Percentiles rank a stretch among this genome's conserved stretches.
These are phyloP conservation scores for Platanthera zijinensis DNA, from an alignment of 106 monocot species.

Conservation along the genomic window DNA sequence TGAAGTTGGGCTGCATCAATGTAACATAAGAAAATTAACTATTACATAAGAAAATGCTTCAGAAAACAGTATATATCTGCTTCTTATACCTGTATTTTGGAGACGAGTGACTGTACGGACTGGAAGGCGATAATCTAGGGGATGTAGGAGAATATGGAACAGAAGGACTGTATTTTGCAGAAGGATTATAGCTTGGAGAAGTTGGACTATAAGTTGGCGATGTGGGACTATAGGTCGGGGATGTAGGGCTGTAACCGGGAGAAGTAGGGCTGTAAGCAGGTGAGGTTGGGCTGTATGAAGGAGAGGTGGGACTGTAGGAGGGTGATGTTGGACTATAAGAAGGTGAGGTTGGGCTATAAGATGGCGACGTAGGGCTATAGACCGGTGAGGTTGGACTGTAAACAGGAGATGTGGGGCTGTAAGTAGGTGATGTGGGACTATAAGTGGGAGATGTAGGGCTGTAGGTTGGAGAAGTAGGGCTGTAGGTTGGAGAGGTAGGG, in stretches of 20 bases:
- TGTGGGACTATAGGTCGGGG: conserved; percentile 85
- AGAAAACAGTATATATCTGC: background rate
- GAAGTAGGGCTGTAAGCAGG: conserved; percentile 83
- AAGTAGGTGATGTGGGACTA: conserved; percentile 82
- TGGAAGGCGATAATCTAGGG: conserved; percentile 64
- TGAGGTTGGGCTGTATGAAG: conserved; percentile 73
- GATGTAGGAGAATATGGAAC: conserved; percentile 57
- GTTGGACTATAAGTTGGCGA: conserved; percentile 75
- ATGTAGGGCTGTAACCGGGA: conserved; percentile 81
- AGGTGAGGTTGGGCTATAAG: conserved; percentile 82
- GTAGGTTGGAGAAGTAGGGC: conserved; percentile 79
- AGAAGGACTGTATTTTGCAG: conserved; percentile 40
- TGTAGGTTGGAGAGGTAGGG: conserved; percentile 77
- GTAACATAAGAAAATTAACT: background rate
- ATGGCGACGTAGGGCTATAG: conserved; percentile 78
- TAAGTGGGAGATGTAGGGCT: conserved; percentile 84
- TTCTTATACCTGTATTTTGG: conserved; percentile 78
- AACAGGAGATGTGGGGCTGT: conserved; percentile 84
- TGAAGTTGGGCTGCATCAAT: conserved; percentile 71
- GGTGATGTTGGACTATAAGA: conserved; percentile 88
- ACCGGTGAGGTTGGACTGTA: conserved; percentile 92
- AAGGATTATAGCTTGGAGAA: conserved; percentile 77
- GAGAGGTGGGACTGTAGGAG: conserved; percentile 83
- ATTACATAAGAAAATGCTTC: background rate
- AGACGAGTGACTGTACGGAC: conserved; percentile 70